phyloP scores from a whole-genome alignment of 176 grass and related monocot species.

The Thalia dealbata region DNA sequence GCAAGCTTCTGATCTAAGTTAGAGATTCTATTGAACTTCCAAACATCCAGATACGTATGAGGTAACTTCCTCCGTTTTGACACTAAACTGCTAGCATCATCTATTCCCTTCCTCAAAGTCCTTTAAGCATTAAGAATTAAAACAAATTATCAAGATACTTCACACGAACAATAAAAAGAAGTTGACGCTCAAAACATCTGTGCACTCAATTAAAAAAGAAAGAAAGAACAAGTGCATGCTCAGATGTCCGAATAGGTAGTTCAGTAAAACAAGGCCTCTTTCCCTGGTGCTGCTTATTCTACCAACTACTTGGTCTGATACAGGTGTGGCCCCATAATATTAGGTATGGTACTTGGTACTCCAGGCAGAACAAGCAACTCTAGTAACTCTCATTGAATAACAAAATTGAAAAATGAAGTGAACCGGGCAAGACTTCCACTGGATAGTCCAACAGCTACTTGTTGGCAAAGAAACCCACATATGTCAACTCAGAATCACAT shows the following conservation, averaged over 20 bases:
- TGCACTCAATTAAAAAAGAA: not conserved
- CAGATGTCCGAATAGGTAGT: not conserved
- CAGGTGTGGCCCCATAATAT: too few species aligned
- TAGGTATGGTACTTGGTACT: too few species aligned
- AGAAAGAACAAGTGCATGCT: not conserved
- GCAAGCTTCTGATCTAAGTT: constrained; percentile 36
- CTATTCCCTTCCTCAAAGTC: constrained; percentile 34
- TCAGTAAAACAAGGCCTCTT: not conserved
- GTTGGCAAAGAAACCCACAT: not conserved
- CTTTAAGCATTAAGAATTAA: constrained; percentile 21
- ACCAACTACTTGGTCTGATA: not conserved
- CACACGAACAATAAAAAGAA: not conserved
- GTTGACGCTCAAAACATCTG: not conserved
- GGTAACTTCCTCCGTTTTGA: constrained; percentile 40
- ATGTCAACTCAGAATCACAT: not conserved
- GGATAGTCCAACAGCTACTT: too few species aligned
- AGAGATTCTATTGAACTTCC: constrained; percentile 42
- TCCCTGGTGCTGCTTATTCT: not conserved
- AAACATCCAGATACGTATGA: constrained; percentile 48
- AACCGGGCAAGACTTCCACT: too few species aligned
- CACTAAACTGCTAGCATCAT: constrained; percentile 41
- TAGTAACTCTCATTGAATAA: too few species aligned
- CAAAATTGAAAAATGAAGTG: too few species aligned
- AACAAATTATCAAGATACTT: not conserved
- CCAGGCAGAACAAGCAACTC: too few species aligned